Evolutionary conservation across 495 filamentous ascomycete species (phyloP).

Genomic region (Lentithecium fluviatile): DNA sequence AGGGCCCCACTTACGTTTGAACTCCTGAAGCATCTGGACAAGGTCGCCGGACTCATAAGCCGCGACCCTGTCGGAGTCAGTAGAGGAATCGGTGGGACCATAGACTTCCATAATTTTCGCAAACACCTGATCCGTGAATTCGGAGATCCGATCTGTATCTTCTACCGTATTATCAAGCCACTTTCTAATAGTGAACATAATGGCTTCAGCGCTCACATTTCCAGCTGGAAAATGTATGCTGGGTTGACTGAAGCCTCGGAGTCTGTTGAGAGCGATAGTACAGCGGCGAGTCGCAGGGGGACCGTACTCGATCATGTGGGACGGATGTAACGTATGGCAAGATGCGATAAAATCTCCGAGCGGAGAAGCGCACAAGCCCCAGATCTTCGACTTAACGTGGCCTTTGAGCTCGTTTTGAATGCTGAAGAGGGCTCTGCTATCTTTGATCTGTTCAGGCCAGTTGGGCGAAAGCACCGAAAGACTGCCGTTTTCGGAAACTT

Average conservation of each 20-base stretch:
- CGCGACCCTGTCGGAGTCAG: background rate
- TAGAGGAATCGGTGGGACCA: background rate
- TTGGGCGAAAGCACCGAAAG: background rate
- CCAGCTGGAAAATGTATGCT: slow-evolving; percentile 8
- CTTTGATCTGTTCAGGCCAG: slow-evolving; percentile 30
- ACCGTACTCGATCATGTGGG: slow-evolving; percentile 55
- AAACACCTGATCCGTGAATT: background rate
- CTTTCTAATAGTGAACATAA: slow-evolving; percentile 23
- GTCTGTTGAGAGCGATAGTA: slow-evolving; percentile 38
- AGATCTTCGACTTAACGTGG: slow-evolving; percentile 47
- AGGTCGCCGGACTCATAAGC: background rate
- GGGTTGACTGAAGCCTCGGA: slow-evolving; percentile 31
- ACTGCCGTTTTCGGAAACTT: slow-evolving; percentile 6
- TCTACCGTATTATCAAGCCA: slow-evolving; percentile 25
- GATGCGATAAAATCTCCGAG: slow-evolving; percentile 45
- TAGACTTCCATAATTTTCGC: background rate
- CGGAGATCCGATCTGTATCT: slow-evolving; percentile 5
- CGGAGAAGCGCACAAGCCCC: slow-evolving; percentile 50
- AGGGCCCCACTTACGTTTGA: background rate
- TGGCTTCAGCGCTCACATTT: slow-evolving; percentile 16
- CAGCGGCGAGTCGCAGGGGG: slow-evolving; percentile 44
- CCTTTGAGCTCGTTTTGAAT: slow-evolving; percentile 50
- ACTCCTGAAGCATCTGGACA: background rate
- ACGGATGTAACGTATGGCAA: slow-evolving; percentile 51
- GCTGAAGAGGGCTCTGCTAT: slow-evolving; percentile 42